Conservation (phyloP, 2,329 filamentous ascomycete species). For the Penicillium sp. region DNA sequence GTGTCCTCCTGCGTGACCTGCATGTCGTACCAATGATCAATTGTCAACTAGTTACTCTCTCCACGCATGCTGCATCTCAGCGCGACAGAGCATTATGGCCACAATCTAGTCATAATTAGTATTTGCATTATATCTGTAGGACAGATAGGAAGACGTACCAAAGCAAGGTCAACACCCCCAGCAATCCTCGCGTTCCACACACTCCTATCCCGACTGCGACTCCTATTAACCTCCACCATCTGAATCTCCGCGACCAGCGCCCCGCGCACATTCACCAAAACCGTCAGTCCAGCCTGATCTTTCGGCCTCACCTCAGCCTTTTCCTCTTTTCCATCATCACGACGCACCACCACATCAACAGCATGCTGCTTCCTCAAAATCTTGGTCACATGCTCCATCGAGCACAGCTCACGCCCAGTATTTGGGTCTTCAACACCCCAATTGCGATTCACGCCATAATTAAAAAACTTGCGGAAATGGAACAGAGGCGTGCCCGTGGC, state of each 20-base stretch:
- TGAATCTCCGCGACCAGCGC: constrained; percentile 4
- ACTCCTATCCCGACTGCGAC: neutral
- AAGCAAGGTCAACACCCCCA: constrained; percentile 2
- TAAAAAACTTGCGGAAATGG: neutral
- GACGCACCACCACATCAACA: neutral
- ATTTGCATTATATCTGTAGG: neutral
- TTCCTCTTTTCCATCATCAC: neutral
- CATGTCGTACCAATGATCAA: neutral
- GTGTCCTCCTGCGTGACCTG: neutral
- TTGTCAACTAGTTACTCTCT: neutral
- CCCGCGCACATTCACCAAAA: neutral
- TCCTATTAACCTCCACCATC: neutral
- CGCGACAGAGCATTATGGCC: constrained; percentile 9
- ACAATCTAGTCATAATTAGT: neutral
- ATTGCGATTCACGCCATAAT: neutral
- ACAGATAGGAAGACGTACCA: neutral
- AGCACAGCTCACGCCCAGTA: neutral
- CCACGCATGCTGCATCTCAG: constrained; percentile 5
- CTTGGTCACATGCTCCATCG: neutral
- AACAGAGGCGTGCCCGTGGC: constrained; percentile 6
- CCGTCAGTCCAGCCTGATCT: constrained; percentile 1
- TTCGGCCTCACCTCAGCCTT: neutral
- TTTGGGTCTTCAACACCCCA: neutral
- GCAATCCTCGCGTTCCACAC: constrained; percentile 8
- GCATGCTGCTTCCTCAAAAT: neutral